Evolutionary conservation across 257 asterid genomes (phyloP).

Genomic region (Fraxinus cuspidata): DNA sequence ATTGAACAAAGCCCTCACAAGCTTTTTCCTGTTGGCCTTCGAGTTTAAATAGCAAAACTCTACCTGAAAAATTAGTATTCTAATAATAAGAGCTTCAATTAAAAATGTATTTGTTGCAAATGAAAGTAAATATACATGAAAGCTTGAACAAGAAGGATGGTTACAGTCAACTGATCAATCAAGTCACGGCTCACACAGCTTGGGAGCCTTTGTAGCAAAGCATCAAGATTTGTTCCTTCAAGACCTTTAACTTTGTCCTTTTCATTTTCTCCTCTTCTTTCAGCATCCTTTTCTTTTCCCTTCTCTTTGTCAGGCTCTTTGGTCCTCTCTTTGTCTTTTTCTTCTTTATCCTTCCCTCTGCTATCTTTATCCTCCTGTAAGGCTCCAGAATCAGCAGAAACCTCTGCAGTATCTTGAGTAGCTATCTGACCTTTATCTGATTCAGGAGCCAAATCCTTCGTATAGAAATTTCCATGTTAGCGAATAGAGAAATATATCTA

Average conservation of each 20-base stretch:
- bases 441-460: conserved; percentile 69
- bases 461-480: conserved; percentile 30
- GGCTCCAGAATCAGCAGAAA: conserved; percentile 58
- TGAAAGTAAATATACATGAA: conserved; percentile 19
- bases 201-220: conserved; percentile 92
- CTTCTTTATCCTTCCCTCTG: conserved; percentile 71
- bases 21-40: conserved; percentile 93
- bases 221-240: conserved; percentile 89
- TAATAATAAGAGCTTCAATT: conserved; percentile 27
- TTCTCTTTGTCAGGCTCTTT: conserved; percentile 67
- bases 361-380: conserved; percentile 58
- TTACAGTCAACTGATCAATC: conserved; percentile 96
- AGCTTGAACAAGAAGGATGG: conserved; percentile 28
- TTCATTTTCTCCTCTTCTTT: conserved; percentile 76
- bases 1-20: conserved; percentile 90
- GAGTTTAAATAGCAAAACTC: conserved; percentile 98
- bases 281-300: conserved; percentile 85
- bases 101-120: conserved; percentile 21
- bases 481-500: conserved; percentile 8
- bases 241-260: conserved; percentile 89
- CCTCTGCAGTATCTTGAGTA: conserved; percentile 57
- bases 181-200: conserved; percentile 96
- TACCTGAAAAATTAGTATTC: conserved; percentile 57
- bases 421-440: conserved; percentile 56
- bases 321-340: conserved; percentile 65